These are phyloP conservation scores for Solanum dulcamara DNA, from an alignment of 257 asterid species.

Conservation along the genomic window DNA sequence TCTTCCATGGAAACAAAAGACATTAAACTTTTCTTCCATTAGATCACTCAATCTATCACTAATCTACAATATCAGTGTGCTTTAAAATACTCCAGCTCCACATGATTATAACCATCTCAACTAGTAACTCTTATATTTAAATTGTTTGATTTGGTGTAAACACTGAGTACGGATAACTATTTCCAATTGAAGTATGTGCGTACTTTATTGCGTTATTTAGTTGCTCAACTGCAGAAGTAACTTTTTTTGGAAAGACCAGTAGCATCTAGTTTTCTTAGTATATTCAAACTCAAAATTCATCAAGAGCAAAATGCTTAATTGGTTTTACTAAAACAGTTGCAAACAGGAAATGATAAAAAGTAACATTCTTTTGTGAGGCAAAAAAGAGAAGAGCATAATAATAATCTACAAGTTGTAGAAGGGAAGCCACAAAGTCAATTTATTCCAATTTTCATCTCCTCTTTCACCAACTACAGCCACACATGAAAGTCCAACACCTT, in stretches of 20 bases:
- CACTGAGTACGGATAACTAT: neutral
- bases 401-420: slow-evolving; percentile 23
- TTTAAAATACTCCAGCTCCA: too few species aligned
- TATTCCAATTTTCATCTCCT: slow-evolving; percentile 9
- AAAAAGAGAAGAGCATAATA: neutral
- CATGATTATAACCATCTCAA: neutral
- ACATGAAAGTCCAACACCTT: neutral
- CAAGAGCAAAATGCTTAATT: neutral
- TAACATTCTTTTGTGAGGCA: neutral
- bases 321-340: neutral
- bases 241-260: neutral
- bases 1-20: neutral
- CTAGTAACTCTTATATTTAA: neutral
- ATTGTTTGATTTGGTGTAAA: neutral
- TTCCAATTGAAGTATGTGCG: neutral
- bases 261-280: neutral
- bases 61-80: neutral
- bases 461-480: slow-evolving; percentile 15
- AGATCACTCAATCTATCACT: neutral
- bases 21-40: neutral
- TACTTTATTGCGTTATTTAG: neutral
- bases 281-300: neutral
- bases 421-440: slow-evolving; percentile 12
- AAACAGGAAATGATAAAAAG: neutral
- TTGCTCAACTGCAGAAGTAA: neutral